A percentile compares a stretch with the other conserved stretches of the same genome.
Evolutionary conservation across 495 filamentous ascomycete genomes (phyloP).

Genomic region (Neurospora sp.): DNA sequence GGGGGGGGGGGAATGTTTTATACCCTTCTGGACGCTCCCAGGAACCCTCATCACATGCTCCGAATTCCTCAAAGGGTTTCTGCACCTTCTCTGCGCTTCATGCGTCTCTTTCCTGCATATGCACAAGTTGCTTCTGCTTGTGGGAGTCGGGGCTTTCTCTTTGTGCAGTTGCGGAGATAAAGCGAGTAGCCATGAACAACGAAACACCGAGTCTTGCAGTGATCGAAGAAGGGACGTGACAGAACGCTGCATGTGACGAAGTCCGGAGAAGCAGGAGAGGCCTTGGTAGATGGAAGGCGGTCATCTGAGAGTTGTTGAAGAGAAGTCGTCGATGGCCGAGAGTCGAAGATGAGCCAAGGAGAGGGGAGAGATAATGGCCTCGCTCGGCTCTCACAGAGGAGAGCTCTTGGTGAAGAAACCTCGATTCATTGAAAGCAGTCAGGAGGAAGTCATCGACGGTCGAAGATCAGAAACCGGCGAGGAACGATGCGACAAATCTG

Average conservation of each 20-base stretch:
- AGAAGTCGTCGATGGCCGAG: not conserved
- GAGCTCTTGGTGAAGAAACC: not conserved
- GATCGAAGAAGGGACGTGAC: not conserved
- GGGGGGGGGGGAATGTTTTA: not conserved
- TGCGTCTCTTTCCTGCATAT: not conserved
- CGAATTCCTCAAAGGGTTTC: not conserved
- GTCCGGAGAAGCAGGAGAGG: not conserved
- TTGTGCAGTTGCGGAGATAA: not conserved
- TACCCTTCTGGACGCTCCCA: not conserved
- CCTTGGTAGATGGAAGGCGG: not conserved
- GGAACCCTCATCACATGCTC: not conserved
- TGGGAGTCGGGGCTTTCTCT: not conserved
- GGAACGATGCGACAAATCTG: fast-evolving
- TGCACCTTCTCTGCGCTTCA: not conserved
- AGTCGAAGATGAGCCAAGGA: not conserved
- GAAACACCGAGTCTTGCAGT: not conserved
- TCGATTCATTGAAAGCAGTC: not conserved
- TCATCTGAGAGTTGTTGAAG: not conserved
- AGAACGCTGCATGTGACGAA: fast-evolving
- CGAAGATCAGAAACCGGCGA: not conserved
- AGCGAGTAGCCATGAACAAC: not conserved
- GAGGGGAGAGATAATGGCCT: not conserved
- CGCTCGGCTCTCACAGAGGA: not conserved
- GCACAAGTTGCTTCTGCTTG: not conserved
- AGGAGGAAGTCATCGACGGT: not conserved